phyloP scores from a whole-genome alignment of 106 monocot genomes.

The Dendrobium huoshanense region DNA sequence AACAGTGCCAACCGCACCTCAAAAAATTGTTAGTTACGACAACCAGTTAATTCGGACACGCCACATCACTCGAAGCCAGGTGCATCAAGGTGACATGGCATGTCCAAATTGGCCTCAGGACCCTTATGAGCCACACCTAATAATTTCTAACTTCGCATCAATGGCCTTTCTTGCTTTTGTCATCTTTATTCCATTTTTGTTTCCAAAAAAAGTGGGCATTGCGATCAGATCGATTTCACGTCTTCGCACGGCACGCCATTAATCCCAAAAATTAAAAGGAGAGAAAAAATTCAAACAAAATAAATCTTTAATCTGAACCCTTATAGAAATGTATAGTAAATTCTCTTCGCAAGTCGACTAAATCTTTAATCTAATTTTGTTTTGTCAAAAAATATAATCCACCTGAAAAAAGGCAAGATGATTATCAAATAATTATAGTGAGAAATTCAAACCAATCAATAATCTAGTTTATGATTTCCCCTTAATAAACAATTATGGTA shows the following conservation, averaged over 20 bases:
- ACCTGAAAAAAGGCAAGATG: neutral
- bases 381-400: neutral
- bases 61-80: too few species aligned
- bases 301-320: neutral
- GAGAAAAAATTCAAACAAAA: neutral
- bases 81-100: too few species aligned
- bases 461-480: neutral
- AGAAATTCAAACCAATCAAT: neutral
- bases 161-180: too few species aligned
- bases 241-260: too few species aligned
- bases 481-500: neutral
- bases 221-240: neutral
- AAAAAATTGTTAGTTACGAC: too few species aligned
- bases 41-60: too few species aligned
- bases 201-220: neutral
- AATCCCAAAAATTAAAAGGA: neutral
- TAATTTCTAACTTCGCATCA: too few species aligned
- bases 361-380: neutral
- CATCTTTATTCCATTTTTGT: too few species aligned
- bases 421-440: neutral
- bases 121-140: too few species aligned
- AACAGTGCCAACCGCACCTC: too few species aligned
- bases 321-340: neutral
- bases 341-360: neutral
- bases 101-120: too few species aligned